A percentile compares a stretch with the other conserved stretches of the same genome.
Conservation (phyloP, 345 rosid genomes). For the Populus deltoides region DNA sequence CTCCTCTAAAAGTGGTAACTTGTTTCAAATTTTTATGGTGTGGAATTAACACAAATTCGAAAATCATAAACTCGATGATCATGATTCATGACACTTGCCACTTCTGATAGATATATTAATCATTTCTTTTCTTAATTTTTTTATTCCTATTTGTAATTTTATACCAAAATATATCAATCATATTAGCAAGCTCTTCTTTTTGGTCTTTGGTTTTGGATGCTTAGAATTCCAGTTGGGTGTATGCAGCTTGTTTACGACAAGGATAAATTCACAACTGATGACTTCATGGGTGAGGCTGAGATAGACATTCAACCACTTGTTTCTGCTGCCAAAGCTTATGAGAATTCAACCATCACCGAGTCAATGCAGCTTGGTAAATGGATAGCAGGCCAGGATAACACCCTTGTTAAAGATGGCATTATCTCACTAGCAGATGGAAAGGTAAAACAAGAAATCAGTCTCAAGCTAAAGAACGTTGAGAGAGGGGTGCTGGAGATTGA, state of each 20-base stretch:
- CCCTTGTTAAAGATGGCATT: conserved; percentile 65
- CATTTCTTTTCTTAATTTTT: not conserved
- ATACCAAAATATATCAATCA: not conserved
- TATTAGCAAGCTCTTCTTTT: not conserved
- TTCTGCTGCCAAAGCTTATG: conserved; percentile 73
- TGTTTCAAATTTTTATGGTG: not conserved
- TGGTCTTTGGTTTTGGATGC: conserved; percentile 9
- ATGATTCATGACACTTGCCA: too few species aligned
- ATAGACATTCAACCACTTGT: conserved; percentile 94
- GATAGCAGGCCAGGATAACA: conserved; percentile 70
- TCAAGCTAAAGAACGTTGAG: conserved; percentile 83
- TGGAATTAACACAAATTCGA: not conserved
- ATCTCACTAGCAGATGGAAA: conserved; percentile 68
- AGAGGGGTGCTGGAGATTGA: conserved; percentile 82
- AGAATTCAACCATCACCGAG: conserved; percentile 48
- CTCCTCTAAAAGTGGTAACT: conserved; percentile 88
- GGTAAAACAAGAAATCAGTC: conserved; percentile 73
- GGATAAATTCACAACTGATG: conserved; percentile 78
- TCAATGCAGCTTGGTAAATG: conserved; percentile 73
- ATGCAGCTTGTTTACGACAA: conserved; percentile 83
- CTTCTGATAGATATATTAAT: not conserved
- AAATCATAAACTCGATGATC: not conserved
- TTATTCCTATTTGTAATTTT: too few species aligned
- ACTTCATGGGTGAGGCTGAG: conserved; percentile 98
- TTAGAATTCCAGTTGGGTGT: conserved; percentile 4